Base-by-base conservation (phyloP, 1,139 yeast species). In the Petasospora rhodanensis region DNA sequence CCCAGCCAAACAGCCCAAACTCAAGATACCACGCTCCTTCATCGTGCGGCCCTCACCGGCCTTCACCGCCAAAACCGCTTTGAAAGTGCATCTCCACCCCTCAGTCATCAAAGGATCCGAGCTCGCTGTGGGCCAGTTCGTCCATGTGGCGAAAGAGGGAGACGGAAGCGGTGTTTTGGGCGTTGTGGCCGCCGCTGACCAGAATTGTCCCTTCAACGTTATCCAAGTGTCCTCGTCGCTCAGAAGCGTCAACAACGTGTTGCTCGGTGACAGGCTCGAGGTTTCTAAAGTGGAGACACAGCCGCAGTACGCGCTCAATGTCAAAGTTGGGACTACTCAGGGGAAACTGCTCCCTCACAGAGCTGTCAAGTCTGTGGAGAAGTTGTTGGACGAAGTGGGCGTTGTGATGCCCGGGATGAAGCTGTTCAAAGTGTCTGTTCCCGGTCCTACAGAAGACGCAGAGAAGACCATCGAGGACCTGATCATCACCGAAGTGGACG, bases 251-350 rank as follows among this genome's bases (percentile, higher is more conserved):
- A 70, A 74, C 2, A 83, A 80, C 8, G 51, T 82, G 5, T 54
- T 82, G 7, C 61, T 82, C 9, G 96, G 96, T 18, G 95, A 86
- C 47, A 61, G 95, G 37, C 60, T 84, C 1, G 61, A 61, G 15
- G 47, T 87, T 0, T 52, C 52, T 7, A 77, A 68, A 46, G 59
- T 63, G 20, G 41, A 55, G 2, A 47, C 54, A 3, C 80, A 76
- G 36, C 86, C 86, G 4, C 56, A 58, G 1, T 68, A 69, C 45
- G 79, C 80, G 4, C 40, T 54, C 4, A 42, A 39, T 14, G 51
- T 61, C 3, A 42, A 43, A 0, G 52, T 69, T 6, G 62, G 60
- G 1, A 52, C 61, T 0, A 28, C 42, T 5, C 43, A 51, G 21
- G 57, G 57, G 1, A 34, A 29, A 3, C 40, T 40, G 7, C 31